Evolutionary conservation across 345 rosid genomes (phyloP).

Genomic region (Pugionium dolabratum): DNA sequence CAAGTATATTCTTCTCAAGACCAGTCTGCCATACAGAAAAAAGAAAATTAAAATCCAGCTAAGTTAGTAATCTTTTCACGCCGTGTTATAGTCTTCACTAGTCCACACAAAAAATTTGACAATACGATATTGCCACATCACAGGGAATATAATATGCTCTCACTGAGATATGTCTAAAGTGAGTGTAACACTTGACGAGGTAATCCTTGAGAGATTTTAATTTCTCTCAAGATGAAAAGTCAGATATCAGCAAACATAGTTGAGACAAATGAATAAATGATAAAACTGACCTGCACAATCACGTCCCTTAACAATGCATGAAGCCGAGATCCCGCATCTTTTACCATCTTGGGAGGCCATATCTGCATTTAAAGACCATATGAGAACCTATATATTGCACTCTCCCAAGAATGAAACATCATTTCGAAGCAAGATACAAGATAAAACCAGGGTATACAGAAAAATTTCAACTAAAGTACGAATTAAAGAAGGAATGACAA

Average conservation of each 20-base stretch:
- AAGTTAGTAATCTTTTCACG: conserved; percentile 11
- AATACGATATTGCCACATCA: conserved; percentile 6
- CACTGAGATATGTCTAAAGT: conserved; percentile 1
- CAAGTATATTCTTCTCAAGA: conserved; percentile 78
- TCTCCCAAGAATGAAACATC: conserved; percentile 14
- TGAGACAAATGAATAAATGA: conserved; percentile 25
- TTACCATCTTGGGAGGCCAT: conserved; percentile 98
- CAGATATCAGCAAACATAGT: neutral
- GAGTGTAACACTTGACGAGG: neutral
- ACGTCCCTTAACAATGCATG: conserved; percentile 88
- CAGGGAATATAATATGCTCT: conserved; percentile 1
- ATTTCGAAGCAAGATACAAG: conserved; percentile 22
- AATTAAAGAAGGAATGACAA: neutral
- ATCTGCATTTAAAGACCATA: conserved; percentile 53
- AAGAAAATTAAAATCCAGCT: conserved; percentile 8
- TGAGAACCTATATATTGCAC: conserved; percentile 19
- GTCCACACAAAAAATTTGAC: conserved; percentile 1
- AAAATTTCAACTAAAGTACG: neutral
- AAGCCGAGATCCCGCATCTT: conserved; percentile 88
- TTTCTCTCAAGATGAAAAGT: conserved; percentile 22
- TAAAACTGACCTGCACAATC: conserved; percentile 65
- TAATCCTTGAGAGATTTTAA: conserved; percentile 9
- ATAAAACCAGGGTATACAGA: conserved; percentile 2
- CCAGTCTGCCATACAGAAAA: conserved; percentile 63
- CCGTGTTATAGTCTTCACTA: neutral